Conservation (phyloP, 1,284 basidiomycete genomes). For the Ustilago trichophora region DNA sequence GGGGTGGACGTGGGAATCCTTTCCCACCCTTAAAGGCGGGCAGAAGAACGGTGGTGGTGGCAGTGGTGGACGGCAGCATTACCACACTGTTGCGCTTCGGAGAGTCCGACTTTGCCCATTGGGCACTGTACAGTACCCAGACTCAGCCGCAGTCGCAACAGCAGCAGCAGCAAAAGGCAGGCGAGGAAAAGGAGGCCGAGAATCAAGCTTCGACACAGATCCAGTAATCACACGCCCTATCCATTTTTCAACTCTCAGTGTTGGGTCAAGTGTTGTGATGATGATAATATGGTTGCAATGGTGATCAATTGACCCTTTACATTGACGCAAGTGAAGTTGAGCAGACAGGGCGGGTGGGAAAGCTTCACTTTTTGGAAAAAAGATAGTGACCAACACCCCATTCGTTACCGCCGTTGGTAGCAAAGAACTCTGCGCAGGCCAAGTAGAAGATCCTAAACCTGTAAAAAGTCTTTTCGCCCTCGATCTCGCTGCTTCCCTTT, state of each 20-base stretch:
- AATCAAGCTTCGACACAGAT: no score
- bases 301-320: no score
- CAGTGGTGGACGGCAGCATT: constrained; percentile 87
- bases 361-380: constrained; percentile 65
- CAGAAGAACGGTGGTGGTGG: constrained; percentile 83
- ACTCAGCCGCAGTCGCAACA: no score
- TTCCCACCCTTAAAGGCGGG: constrained; percentile 77
- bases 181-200: no score
- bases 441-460: constrained; percentile 80
- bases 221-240: no score
- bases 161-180: no score
- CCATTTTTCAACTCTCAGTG: no score
- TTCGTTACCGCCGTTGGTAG: constrained; percentile 74
- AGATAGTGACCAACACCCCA: constrained; percentile 74
- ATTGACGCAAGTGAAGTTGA: no score
- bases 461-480: constrained; percentile 75
- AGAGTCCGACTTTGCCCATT: constrained; percentile 83
- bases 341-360: no score
- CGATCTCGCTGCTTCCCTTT: constrained; percentile 66
- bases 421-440: constrained; percentile 79
- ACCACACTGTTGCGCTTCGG: constrained; percentile 89
- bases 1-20: constrained; percentile 48
- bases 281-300: no score
- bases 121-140: no score
- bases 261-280: no score